Evolutionary conservation across 371 early-diverging fungal genomes (phyloP).

Genomic region (Rhizopus sp.): DNA sequence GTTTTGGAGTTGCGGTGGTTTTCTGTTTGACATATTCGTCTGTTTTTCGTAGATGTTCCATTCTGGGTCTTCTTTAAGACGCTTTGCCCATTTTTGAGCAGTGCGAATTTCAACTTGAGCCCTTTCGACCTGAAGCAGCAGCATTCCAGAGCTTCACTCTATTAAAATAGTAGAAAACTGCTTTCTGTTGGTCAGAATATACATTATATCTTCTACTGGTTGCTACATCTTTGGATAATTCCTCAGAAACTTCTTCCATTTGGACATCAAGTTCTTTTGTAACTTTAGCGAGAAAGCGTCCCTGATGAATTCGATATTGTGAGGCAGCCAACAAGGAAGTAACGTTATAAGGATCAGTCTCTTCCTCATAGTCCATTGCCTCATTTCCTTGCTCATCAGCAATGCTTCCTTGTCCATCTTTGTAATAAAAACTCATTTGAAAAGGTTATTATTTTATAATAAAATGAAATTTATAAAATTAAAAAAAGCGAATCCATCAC

Average conservation of each 20-base stretch:
- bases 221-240: neutral
- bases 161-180: slow-evolving; percentile 15
- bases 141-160: slow-evolving; percentile 18
- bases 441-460: slow-evolving; percentile 6
- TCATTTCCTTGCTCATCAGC: slow-evolving; percentile 18
- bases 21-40: slow-evolving; percentile 8
- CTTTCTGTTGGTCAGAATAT: slow-evolving; percentile 12
- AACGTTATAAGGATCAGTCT: slow-evolving; percentile 11
- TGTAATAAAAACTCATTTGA: too few relatives aligned
- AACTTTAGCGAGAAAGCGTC: slow-evolving; percentile 6
- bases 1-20: slow-evolving; percentile 9
- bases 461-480: too few relatives aligned
- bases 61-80: slow-evolving; percentile 9
- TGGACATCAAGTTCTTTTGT: slow-evolving; percentile 11
- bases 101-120: slow-evolving; percentile 6
- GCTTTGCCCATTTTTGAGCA: slow-evolving; percentile 12
- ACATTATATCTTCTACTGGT: slow-evolving; percentile 6
- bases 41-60: slow-evolving; percentile 12
- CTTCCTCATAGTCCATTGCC: slow-evolving; percentile 12
- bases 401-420: slow-evolving; percentile 17
- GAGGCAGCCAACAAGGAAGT: slow-evolving; percentile 3
- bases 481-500: too few relatives aligned
- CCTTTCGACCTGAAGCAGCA: slow-evolving; percentile 9
- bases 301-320: slow-evolving; percentile 4
- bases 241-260: slow-evolving; percentile 12